phyloP scores from a whole-genome alignment of 768 basidiomycete species.

The Boletus coccyginus region DNA sequence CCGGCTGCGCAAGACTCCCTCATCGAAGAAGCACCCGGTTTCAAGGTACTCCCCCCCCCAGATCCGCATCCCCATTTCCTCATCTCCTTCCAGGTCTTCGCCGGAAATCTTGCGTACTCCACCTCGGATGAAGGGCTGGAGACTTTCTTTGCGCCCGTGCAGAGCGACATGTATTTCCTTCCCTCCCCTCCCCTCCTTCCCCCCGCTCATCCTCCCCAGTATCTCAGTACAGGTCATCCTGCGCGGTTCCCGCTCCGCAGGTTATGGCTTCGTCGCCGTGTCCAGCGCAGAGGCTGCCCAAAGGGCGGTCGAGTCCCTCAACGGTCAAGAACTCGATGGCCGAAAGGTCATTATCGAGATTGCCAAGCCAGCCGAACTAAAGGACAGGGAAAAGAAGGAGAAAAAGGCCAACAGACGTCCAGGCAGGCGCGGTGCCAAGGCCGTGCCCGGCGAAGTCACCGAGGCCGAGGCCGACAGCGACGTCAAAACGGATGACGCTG shows the following conservation, averaged over 20 bases:
- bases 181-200: not conserved
- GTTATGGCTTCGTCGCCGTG: slow-evolving; percentile 92
- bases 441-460: slow-evolving; percentile 85
- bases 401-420: slow-evolving; percentile 76
- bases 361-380: slow-evolving; percentile 88
- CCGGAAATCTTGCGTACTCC: slow-evolving; percentile 92
- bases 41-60: slow-evolving; percentile 55
- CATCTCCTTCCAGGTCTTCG: slow-evolving; percentile 67
- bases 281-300: slow-evolving; percentile 77
- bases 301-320: slow-evolving; percentile 79
- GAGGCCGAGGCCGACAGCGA: slow-evolving; percentile 89
- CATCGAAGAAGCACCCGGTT: slow-evolving; percentile 71
- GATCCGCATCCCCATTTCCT: slow-evolving; percentile 20
- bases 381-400: slow-evolving; percentile 76
- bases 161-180: slow-evolving; percentile 77
- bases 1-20: slow-evolving; percentile 66
- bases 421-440: slow-evolving; percentile 82
- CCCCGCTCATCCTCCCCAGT: slow-evolving; percentile 39
- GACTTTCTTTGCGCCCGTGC: slow-evolving; percentile 88
- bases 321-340: slow-evolving; percentile 87
- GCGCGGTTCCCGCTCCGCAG: slow-evolving; percentile 81
- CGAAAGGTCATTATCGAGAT: slow-evolving; percentile 89
- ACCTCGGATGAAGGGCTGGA: slow-evolving; percentile 94
- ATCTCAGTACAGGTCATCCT: slow-evolving; percentile 83
- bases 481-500: slow-evolving; percentile 52